A percentile compares a stretch with the other conserved stretches of the same genome.
Conservation (phyloP, 345 rosid genomes). For the Melaleuca quinquenervia region DNA sequence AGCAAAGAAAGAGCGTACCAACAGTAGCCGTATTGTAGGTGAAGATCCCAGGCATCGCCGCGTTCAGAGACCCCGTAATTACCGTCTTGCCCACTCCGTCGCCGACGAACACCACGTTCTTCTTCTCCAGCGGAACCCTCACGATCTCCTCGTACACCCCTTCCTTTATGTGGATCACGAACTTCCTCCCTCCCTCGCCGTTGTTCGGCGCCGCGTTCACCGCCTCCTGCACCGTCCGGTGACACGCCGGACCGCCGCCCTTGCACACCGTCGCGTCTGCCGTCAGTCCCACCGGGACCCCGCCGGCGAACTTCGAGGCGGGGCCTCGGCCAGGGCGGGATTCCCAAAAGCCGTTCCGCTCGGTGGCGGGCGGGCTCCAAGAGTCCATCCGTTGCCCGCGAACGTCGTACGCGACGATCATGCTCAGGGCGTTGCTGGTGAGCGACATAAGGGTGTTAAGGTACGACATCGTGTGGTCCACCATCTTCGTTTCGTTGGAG, state of each 20-base stretch:
- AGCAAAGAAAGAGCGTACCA: constrained; percentile 25
- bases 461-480: constrained; percentile 49
- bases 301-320: constrained; percentile 7
- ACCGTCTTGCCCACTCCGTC: constrained; percentile 89
- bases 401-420: constrained; percentile 52
- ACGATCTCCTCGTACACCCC: constrained; percentile 76
- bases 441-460: constrained; percentile 24
- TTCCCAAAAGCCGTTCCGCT: constrained; percentile 70
- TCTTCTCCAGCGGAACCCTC: constrained; percentile 67
- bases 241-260: constrained; percentile 23
- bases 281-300: constrained; percentile 32
- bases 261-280: constrained; percentile 66
- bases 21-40: constrained; percentile 77
- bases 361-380: constrained; percentile 67
- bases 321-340: constrained; percentile 7
- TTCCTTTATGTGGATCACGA: constrained; percentile 48
- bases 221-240: constrained; percentile 69
- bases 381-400: constrained; percentile 28
- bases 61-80: constrained; percentile 51
- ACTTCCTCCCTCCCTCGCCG: constrained; percentile 4
- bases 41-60: constrained; percentile 47
- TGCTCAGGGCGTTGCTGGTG: constrained; percentile 68
- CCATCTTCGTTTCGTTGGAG: constrained; percentile 48
- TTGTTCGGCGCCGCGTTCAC: constrained; percentile 71
- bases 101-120: constrained; percentile 67